Conservation (phyloP, 1,284 basidiomycete species). For the Boletus smithii region DNA sequence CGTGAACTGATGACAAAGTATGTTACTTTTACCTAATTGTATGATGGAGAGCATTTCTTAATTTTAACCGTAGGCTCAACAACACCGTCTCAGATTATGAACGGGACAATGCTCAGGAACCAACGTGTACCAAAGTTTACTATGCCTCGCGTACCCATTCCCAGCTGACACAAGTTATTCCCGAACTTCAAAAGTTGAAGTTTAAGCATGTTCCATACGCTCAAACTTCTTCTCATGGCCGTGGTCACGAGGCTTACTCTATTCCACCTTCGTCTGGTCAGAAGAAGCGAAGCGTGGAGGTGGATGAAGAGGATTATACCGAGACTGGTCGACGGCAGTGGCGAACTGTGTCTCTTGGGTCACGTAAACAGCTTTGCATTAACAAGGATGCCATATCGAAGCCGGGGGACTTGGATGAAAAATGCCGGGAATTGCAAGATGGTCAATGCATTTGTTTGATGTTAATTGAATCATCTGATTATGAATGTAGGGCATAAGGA, state of each 20-base stretch:
- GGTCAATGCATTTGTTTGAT: constrained; percentile 43
- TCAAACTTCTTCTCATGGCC: constrained; percentile 1
- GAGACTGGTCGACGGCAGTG: constrained; percentile 34
- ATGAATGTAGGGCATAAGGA: constrained; percentile 50
- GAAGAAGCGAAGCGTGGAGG: constrained; percentile 23
- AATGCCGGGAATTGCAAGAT: constrained; percentile 83
- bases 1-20: constrained; percentile 80
- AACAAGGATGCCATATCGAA: constrained; percentile 72
- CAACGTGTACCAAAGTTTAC: constrained; percentile 79
- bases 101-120: constrained; percentile 40
- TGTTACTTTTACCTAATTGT: constrained; percentile 23
- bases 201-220: constrained; percentile 31
- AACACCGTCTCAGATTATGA: constrained; percentile 7
- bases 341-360: constrained; percentile 79
- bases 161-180: constrained; percentile 87
- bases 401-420: constrained; percentile 85
- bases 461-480: constrained; percentile 1
- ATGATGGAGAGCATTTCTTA: neutral
- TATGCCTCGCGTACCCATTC: constrained; percentile 96
- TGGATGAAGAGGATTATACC: constrained; percentile 30
- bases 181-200: constrained; percentile 77
- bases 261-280: neutral
- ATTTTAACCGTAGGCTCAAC: constrained; percentile 16
- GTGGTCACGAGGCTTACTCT: constrained; percentile 12
- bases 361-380: constrained; percentile 93